Evolutionary conservation across 495 filamentous ascomycete species (phyloP).

Genomic region (Glutinoglossum americanum): DNA sequence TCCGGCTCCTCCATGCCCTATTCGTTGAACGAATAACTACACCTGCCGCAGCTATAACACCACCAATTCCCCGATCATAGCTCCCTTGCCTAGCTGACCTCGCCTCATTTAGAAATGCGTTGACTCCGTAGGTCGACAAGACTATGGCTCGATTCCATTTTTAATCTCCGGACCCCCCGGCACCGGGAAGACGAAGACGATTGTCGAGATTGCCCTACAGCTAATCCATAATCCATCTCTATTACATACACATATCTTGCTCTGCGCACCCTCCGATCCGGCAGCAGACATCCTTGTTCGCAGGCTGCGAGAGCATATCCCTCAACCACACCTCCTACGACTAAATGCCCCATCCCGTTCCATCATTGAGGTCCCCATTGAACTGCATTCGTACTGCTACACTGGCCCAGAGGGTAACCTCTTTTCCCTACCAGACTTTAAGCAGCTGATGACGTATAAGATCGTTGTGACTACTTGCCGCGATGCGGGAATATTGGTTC

Average conservation of each 20-base stretch:
- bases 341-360: conserved; percentile 25
- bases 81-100: not conserved
- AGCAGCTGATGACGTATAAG: conserved; percentile 25
- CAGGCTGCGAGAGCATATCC: conserved; percentile 22
- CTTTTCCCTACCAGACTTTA: conserved; percentile 27
- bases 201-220: conserved; percentile 26
- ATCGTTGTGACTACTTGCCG: conserved; percentile 29
- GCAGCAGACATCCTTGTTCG: conserved; percentile 30
- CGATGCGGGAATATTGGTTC: conserved; percentile 27
- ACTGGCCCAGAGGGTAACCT: conserved; percentile 16
- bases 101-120: conserved; percentile 17
- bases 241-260: conserved; percentile 21
- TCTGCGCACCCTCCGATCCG: conserved; percentile 34
- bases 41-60: too few relatives aligned
- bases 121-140: conserved; percentile 20
- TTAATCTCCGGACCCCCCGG: conserved; percentile 32
- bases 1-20: not conserved
- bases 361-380: conserved; percentile 25
- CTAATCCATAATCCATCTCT: conserved; percentile 12
- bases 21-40: not conserved
- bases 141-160: conserved; percentile 28
- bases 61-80: too few relatives aligned
- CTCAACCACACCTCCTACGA: conserved; percentile 22
- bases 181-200: conserved; percentile 33
- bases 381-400: conserved; percentile 26